Evolutionary conservation across 2,329 filamentous ascomycete species (phyloP), one percentile per base, ranked within the genome.

Genomic region (Arthrobotrys sphaeroides): DNA sequence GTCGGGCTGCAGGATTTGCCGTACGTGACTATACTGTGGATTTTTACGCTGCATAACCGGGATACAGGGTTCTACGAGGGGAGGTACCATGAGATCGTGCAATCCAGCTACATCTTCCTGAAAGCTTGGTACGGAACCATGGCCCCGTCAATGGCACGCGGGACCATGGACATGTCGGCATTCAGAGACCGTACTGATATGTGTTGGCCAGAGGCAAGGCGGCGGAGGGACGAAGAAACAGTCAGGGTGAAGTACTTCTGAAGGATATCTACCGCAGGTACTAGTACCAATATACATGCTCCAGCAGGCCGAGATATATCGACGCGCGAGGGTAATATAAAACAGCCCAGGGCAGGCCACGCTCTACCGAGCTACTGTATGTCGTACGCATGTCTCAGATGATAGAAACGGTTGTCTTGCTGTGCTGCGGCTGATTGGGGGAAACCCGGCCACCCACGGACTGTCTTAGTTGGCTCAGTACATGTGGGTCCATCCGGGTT

Each of bases 1-100:
- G 26, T 67, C 22, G 61, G 61, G 20, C n/a, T 73, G 16, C 69
- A 73, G 24, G 69, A 73, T 61, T 16, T 61, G n/a, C 51, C 60
- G 24, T 65, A 60, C 26, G 5, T 9, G 2, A 18, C 24, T 2
- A 20, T 73, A 13, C 12, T 60, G 22, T 61, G 49, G 61, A 55
- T 61, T 18, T 18, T 73, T 7, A 38, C 43, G 22, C 18, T 73
- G 20, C 69, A 67, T 18, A 72, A 72, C n/a, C 59, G 67, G n/a
- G 31, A 22, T 18, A 55, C 10, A 5, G 40, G 62, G 28, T 43
- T 51, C 47, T 31, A 61, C 13, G 10, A 5, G 7, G n/a, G 26
- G 13, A 36, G 20, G 13, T 47, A 61, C 40, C 24, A 43, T 18
- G 7, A 31, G 24, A 36, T 73, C 12, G 6, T 53, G 10, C 51